Evolutionary conservation across 2,329 filamentous ascomycete species (phyloP).

Genomic region (Allantophomopsis lycopodina): DNA sequence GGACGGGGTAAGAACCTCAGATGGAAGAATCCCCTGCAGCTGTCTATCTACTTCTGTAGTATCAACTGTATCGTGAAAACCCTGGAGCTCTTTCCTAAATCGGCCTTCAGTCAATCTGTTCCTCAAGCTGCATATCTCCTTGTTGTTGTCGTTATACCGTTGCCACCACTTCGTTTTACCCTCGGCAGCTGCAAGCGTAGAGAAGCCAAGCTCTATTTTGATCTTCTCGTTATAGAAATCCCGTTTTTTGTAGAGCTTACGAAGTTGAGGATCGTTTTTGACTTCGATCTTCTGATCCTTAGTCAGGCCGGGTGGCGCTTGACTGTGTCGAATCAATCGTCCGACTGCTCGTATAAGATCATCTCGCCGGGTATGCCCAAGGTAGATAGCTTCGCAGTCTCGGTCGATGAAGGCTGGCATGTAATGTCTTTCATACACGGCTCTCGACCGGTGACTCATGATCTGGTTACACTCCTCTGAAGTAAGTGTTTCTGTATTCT

Average conservation of each 20-base stretch:
- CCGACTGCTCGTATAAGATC: slow-evolving; percentile 5
- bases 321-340: slow-evolving; percentile 5
- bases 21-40: slow-evolving; percentile 8
- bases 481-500: slow-evolving; percentile 6
- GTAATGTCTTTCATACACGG: slow-evolving; percentile 9
- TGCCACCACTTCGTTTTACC: slow-evolving; percentile 3
- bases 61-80: slow-evolving; percentile 11
- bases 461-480: slow-evolving; percentile 9
- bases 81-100: slow-evolving; percentile 8
- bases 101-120: slow-evolving; percentile 5
- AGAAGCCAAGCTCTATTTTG: slow-evolving; percentile 6
- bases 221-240: slow-evolving; percentile 4
- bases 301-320: slow-evolving; percentile 5
- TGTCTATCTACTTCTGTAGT: slow-evolving; percentile 9
- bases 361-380: slow-evolving; percentile 5
- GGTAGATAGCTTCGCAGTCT: slow-evolving; percentile 10
- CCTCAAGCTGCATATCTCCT: slow-evolving; percentile 8
- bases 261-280: slow-evolving; percentile 5
- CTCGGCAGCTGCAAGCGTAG: slow-evolving; percentile 8
- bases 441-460: slow-evolving; percentile 6
- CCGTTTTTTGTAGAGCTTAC: slow-evolving; percentile 4
- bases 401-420: slow-evolving; percentile 9
- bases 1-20: slow-evolving; percentile 7
- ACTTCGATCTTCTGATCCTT: slow-evolving; percentile 9
- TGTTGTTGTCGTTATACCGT: slow-evolving; percentile 6